Conservation (phyloP, 306 rosid genomes). For the Morella rubra region DNA sequence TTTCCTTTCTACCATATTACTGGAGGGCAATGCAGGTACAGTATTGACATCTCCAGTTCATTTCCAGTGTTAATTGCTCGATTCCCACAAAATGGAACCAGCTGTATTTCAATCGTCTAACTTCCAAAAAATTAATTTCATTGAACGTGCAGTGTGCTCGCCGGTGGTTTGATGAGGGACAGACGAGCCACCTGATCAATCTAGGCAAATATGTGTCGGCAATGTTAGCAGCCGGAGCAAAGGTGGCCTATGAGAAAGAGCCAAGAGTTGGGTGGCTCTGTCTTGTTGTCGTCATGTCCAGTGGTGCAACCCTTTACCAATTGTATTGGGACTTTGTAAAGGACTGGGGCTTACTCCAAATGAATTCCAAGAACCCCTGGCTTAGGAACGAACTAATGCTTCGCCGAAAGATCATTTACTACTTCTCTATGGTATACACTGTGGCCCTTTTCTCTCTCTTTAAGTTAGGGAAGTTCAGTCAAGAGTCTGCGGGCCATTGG, state of each 20-base stretch:
- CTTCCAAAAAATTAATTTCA: neutral
- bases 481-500: slow-evolving; percentile 28
- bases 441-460: slow-evolving; percentile 11
- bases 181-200: slow-evolving; percentile 80
- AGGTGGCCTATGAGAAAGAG: slow-evolving; percentile 93
- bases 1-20: slow-evolving; percentile 92
- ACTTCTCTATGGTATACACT: slow-evolving; percentile 81
- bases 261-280: slow-evolving; percentile 73
- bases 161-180: slow-evolving; percentile 96
- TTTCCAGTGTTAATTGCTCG: neutral
- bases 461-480: neutral
- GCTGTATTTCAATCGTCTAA: neutral
- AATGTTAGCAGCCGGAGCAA: slow-evolving; percentile 98
- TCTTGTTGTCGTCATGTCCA: slow-evolving; percentile 81
- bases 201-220: slow-evolving; percentile 97
- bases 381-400: slow-evolving; percentile 94
- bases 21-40: slow-evolving; percentile 99
- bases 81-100: neutral
- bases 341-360: slow-evolving; percentile 99
- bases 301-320: slow-evolving; percentile 91
- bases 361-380: slow-evolving; percentile 94
- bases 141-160: slow-evolving; percentile 74
- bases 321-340: slow-evolving; percentile 98
- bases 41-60: neutral
- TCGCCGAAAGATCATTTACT: slow-evolving; percentile 77